Percentiles rank a stretch among this genome's conserved stretches.
These are phyloP conservation scores for Aspergillus nomiae DNA, from an alignment of 2,329 filamentous ascomycete genomes.

Conservation along the genomic window DNA sequence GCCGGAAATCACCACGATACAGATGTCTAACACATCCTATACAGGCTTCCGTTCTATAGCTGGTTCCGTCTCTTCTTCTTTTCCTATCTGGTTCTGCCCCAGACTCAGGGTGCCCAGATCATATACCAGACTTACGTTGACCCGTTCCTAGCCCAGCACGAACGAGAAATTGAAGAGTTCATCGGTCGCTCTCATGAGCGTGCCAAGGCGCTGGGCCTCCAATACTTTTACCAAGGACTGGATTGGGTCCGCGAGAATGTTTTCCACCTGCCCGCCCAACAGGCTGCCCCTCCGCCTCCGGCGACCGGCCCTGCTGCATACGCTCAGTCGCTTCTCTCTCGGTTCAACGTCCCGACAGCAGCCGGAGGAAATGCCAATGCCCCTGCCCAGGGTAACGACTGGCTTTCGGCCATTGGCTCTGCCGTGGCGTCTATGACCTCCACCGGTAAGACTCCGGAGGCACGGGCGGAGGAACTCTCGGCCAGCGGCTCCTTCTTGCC, in stretches of 20 bases:
- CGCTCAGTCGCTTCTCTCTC: conserved; percentile 77
- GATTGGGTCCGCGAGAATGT: conserved; percentile 74
- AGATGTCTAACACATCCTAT: neutral
- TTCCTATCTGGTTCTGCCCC: conserved; percentile 93
- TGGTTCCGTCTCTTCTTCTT: conserved; percentile 86
- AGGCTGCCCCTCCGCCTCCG: conserved; percentile 50
- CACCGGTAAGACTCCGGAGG: conserved; percentile 39
- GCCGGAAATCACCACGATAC: neutral
- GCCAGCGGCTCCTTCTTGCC: conserved; percentile 69
- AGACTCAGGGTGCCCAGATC: conserved; percentile 87
- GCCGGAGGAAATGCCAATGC: conserved; percentile 48
- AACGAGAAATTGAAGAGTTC: conserved; percentile 84
- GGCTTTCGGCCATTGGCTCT: conserved; percentile 75
- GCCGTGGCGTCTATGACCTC: conserved; percentile 67
- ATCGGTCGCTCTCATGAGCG: conserved; percentile 81
- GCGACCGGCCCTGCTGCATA: conserved; percentile 56
- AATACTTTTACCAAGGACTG: conserved; percentile 71
- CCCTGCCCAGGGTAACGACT: conserved; percentile 59
- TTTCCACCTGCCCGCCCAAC: conserved; percentile 71
- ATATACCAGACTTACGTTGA: conserved; percentile 85
- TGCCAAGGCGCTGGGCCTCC: conserved; percentile 73
- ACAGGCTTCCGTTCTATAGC: conserved; percentile 88
- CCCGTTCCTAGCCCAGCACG: conserved; percentile 85
- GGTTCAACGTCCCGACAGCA: conserved; percentile 80
- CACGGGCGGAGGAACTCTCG: conserved; percentile 54